Evolutionary conservation across 2,329 filamentous ascomycete genomes (phyloP).

Genomic region (Claviceps lovelessii): DNA sequence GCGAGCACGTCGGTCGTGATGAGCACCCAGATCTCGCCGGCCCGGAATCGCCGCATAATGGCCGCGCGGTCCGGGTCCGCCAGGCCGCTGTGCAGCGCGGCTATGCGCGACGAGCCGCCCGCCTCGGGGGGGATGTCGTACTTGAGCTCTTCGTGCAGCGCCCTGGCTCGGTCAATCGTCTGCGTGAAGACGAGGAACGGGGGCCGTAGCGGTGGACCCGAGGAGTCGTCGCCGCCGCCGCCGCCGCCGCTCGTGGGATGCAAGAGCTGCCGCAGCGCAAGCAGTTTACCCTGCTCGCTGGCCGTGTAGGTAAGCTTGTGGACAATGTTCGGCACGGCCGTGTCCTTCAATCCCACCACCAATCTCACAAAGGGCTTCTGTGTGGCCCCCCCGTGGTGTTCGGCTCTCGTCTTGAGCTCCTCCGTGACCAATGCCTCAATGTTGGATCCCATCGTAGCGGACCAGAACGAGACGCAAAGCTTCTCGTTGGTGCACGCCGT

Average conservation of each 20-base stretch:
- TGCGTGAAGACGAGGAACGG: slow-evolving; percentile 95
- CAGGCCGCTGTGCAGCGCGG: slow-evolving; percentile 78
- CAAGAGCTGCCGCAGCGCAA: slow-evolving; percentile 77
- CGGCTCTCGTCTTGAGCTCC: slow-evolving; percentile 45
- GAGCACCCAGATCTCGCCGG: slow-evolving; percentile 87
- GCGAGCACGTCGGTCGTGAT: slow-evolving; percentile 91
- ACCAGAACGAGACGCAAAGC: slow-evolving; percentile 78
- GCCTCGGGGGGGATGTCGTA: slow-evolving; percentile 89
- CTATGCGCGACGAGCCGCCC: slow-evolving; percentile 70
- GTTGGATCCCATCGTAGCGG: slow-evolving; percentile 89
- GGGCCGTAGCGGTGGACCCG: slow-evolving; percentile 53
- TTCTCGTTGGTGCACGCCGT: slow-evolving; percentile 54
- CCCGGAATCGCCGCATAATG: slow-evolving; percentile 81
- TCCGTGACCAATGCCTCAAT: slow-evolving; percentile 65
- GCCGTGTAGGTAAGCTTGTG: slow-evolving; percentile 85
- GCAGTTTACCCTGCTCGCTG: slow-evolving; percentile 83
- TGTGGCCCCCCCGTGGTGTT: slow-evolving; percentile 20
- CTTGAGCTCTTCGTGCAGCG: slow-evolving; percentile 75
- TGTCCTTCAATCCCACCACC: slow-evolving; percentile 93
- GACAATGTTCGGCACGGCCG: slow-evolving; percentile 79
- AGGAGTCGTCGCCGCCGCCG: slow-evolving; percentile 17
- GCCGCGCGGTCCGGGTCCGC: slow-evolving; percentile 58
- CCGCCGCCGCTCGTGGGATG: slow-evolving; percentile 47
- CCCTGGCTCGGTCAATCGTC: slow-evolving; percentile 79
- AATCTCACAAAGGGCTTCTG: slow-evolving; percentile 55